Base-by-base conservation (phyloP, 768 basidiomycete species). In the Rhizopogon vulgaris region DNA sequence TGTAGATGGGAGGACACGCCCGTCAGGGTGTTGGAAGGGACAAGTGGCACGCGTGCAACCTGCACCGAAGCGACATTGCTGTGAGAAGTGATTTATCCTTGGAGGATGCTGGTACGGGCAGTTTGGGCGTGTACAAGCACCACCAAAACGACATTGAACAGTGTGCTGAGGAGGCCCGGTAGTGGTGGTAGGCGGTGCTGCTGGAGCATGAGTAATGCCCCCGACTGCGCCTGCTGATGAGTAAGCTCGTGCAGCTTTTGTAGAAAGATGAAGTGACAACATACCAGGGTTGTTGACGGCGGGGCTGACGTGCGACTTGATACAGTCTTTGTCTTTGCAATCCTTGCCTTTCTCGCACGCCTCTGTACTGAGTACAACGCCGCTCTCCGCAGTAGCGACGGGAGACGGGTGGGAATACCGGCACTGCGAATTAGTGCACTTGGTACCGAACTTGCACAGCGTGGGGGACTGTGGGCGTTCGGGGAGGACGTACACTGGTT, bases 381-480 rank as follows among this genome's bases (percentile, higher is more conserved):
- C 96, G 60, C 89, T 94, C 71, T 95, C 93, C 30, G 87, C 78
- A 15, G 95, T 96, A 6, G 96, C 94, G 3, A 94, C 91, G n/a
- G 96, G 96, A 8, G 90, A 93, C 4, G 96, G 94, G 67, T 99
- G 96, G 8, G 92, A 91, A 68, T 83, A 98, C 15, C 87, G 78
- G 68, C 96, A 99, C 41, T 85, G 76, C 0, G 87, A 76, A 66
- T 97, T 95, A 45, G 86, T 87, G 70, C 96, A 99, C 58, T 94
- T 95, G 22, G 86, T 76, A 10, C 80, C 84, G 58, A 89, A 98
- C 71, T 96, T 96, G 82, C 96, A 99, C 18, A 99, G 76, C 1
- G 88, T 90, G 0, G 90, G 90, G 1, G 90, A 90, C 59, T 87
- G 85, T 1, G 90, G 90, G 30, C 90, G 78, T 54, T 87, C 83